These are phyloP conservation scores for Aspergillus sp. DNA, from an alignment of 2,329 filamentous ascomycete species.

Conservation along the genomic window DNA sequence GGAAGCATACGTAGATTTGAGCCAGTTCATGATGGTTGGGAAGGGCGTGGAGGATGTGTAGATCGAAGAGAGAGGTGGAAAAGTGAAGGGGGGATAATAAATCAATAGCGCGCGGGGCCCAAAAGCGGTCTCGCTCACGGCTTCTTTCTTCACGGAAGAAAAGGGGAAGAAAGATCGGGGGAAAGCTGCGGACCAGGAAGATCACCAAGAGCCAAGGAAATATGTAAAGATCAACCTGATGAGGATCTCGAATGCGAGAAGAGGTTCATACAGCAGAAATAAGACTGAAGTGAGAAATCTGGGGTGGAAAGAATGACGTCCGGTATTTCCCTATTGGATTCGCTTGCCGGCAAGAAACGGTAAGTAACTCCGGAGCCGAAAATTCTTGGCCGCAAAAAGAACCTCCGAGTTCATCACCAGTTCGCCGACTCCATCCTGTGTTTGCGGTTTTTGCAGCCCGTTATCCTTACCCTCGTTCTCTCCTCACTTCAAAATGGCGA, in stretches of 20 bases:
- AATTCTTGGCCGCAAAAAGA: conserved; percentile 16
- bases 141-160: conserved; percentile 10
- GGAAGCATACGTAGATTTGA: conserved; percentile 76
- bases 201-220: not conserved
- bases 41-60: conserved; percentile 9
- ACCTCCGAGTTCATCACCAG: not conserved
- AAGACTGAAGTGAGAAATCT: not conserved
- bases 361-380: conserved; percentile 19
- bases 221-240: not conserved
- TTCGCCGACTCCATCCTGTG: not conserved
- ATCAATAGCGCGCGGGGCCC: conserved; percentile 34
- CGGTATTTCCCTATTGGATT: conserved; percentile 10
- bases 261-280: not conserved
- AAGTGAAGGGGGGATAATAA: conserved; percentile 21
- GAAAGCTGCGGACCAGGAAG: not conserved
- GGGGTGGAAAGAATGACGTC: conserved; percentile 15
- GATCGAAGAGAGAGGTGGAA: conserved; percentile 18
- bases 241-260: not conserved
- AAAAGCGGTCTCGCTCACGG: conserved; percentile 15
- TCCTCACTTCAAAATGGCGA: conserved; percentile 44
- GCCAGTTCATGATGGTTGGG: conserved; percentile 81
- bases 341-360: conserved; percentile 6
- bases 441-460: not conserved
- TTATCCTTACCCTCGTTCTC: conserved; percentile 1
- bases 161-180: not conserved